These are phyloP conservation scores for Leishmania turanica DNA, from an alignment of 208 protist genomes.

Conservation along the genomic window DNA sequence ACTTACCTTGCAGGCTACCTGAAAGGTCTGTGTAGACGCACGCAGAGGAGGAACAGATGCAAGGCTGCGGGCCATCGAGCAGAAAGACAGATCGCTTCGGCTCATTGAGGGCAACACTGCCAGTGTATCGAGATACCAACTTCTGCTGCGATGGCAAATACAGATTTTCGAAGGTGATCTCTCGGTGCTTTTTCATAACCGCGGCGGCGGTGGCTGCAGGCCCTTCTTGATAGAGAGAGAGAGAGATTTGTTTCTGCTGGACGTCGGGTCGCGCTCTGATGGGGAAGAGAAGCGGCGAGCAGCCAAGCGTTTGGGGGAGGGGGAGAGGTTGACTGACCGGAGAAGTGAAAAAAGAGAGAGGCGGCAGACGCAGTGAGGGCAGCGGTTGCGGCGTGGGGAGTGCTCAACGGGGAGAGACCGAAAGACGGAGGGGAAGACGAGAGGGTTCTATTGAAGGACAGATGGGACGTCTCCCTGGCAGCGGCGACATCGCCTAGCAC, in stretches of 20 bases:
- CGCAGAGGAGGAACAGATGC: background rate
- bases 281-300: background rate
- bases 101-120: background rate
- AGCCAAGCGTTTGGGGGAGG: background rate
- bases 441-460: background rate
- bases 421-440: background rate
- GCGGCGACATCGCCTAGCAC: background rate
- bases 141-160: background rate
- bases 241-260: too few species aligned
- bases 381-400: background rate
- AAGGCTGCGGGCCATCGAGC: background rate
- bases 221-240: background rate
- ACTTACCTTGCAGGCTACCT: background rate
- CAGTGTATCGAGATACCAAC: background rate
- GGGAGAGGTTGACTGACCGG: background rate
- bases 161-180: background rate
- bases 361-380: background rate
- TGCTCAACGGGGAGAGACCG: background rate
- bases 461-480: background rate
- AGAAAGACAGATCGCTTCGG: background rate
- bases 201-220: background rate
- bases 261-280: background rate
- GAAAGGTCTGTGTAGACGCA: background rate
- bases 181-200: background rate
- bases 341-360: background rate